Conservation (phyloP, 352 stramenopile species). For the Globisporangium viniferum region DNA sequence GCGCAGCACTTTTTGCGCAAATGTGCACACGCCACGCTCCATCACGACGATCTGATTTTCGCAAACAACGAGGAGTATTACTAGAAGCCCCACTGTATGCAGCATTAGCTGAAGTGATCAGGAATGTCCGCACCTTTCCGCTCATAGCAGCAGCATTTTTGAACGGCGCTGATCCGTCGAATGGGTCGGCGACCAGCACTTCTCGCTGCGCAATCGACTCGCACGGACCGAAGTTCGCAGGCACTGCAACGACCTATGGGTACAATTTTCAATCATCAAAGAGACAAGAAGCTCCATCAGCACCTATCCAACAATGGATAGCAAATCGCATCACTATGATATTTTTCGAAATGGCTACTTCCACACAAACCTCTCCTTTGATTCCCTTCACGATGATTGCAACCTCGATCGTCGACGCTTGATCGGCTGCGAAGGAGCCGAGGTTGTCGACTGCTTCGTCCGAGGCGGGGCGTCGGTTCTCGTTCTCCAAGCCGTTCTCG, state of each 20-base stretch:
- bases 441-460: constrained; percentile 61
- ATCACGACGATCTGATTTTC: constrained; percentile 60
- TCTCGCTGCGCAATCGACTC: constrained; percentile 40
- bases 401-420: constrained; percentile 72
- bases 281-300: not conserved
- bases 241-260: constrained; percentile 57
- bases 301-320: too few relatives aligned
- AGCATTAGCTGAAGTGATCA: not conserved
- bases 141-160: constrained; percentile 34
- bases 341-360: not conserved
- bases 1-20: constrained; percentile 69
- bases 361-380: constrained; percentile 60
- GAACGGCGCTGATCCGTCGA: constrained; percentile 51
- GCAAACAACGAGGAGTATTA: not conserved
- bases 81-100: not conserved
- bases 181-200: constrained; percentile 51
- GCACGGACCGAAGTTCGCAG: constrained; percentile 76
- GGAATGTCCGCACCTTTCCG: constrained; percentile 32
- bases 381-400: constrained; percentile 59
- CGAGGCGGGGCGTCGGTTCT: constrained; percentile 39
- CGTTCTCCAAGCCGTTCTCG: constrained; percentile 29
- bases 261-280: too few relatives aligned
- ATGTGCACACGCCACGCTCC: constrained; percentile 64
- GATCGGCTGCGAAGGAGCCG: constrained; percentile 62
- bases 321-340: too few relatives aligned